These are phyloP conservation scores for Lagenidium giganteum DNA, from an alignment of 352 stramenopile genomes.

Conservation along the genomic window DNA sequence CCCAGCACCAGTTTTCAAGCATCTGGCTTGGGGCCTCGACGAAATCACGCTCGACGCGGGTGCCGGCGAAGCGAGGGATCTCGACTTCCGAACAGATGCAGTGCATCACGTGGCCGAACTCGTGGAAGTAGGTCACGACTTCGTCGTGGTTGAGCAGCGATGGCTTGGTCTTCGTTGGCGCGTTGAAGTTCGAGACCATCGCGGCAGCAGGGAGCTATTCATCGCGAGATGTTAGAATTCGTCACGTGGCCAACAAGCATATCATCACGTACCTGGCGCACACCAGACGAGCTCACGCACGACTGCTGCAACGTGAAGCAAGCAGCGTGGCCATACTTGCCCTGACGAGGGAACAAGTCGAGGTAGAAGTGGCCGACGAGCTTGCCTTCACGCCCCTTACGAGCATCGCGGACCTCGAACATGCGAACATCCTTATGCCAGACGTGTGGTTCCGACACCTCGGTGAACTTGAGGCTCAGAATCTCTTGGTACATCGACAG, in stretches of 20 bases:
- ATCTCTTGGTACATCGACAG: conserved; percentile 88
- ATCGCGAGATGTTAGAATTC: too few species aligned
- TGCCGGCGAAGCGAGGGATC: conserved; percentile 73
- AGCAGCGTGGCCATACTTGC: conserved; percentile 87
- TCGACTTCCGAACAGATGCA: conserved; percentile 80
- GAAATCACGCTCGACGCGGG: conserved; percentile 82
- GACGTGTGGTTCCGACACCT: conserved; percentile 72
- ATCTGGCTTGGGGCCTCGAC: conserved; percentile 90
- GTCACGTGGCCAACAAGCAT: conserved; percentile 10
- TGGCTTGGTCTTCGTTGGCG: conserved; percentile 69
- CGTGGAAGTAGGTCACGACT: conserved; percentile 88
- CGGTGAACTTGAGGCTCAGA: conserved; percentile 78
- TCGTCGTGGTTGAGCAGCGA: conserved; percentile 79
- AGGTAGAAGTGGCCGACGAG: conserved; percentile 87
- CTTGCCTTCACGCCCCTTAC: conserved; percentile 34
- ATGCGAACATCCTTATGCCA: conserved; percentile 88
- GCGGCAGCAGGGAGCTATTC: conserved; percentile 63
- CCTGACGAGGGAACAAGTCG: conserved; percentile 79
- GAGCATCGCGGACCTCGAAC: conserved; percentile 80
- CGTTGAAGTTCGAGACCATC: conserved; percentile 90
- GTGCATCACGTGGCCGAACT: conserved; percentile 90
- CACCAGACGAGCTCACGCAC: conserved; percentile 52
- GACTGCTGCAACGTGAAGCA: conserved; percentile 87
- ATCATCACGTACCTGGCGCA: conserved; percentile 25
- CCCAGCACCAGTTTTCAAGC: conserved; percentile 90